phyloP scores from a whole-genome alignment of 306 rosid genomes.

The Myrica gale region DNA sequence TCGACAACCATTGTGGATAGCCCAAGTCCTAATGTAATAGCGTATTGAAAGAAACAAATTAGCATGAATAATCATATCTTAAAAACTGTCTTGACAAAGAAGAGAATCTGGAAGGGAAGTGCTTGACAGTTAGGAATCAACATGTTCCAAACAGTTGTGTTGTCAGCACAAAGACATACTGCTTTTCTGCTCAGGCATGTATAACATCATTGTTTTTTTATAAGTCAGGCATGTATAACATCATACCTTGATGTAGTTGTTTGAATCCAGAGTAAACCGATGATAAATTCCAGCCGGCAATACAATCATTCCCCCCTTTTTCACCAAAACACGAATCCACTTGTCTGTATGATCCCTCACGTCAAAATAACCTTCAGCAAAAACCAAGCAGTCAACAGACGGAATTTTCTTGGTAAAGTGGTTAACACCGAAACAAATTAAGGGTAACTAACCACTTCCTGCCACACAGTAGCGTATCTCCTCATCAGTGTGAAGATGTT shows the following conservation, averaged over 20 bases:
- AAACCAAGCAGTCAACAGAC: conserved; percentile 26
- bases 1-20: not conserved
- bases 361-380: conserved; percentile 84
- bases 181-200: conserved; percentile 6
- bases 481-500: conserved; percentile 96
- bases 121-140: not conserved
- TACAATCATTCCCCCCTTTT: conserved; percentile 94
- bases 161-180: not conserved
- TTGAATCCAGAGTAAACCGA: conserved; percentile 88
- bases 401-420: not conserved
- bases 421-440: conserved; percentile 14
- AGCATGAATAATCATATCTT: not conserved
- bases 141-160: not conserved
- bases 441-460: conserved; percentile 70
- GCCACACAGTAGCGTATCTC: conserved; percentile 87
- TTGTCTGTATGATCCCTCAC: conserved; percentile 76
- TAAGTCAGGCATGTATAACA: conserved; percentile 18
- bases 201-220: conserved; percentile 23
- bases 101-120: not conserved
- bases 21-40: not conserved
- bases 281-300: conserved; percentile 98
- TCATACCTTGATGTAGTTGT: conserved; percentile 88
- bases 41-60: not conserved
- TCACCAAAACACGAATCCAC: conserved; percentile 92
- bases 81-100: not conserved